These are phyloP conservation scores for Diaporthe vaccinii DNA, from an alignment of 2,329 filamentous ascomycete species.

Conservation along the genomic window DNA sequence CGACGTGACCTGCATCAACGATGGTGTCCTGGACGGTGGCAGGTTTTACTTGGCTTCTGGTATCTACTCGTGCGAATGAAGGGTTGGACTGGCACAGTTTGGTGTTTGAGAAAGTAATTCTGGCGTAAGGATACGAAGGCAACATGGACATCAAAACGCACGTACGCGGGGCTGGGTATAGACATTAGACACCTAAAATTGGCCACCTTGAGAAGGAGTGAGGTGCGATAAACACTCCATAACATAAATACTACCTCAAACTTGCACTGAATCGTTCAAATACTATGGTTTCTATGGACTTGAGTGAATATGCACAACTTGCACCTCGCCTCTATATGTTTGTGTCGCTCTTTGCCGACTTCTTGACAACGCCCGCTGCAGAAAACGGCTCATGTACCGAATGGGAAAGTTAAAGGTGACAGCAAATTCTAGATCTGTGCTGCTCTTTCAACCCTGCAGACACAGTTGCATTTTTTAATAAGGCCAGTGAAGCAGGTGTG, in stretches of 20 bases:
- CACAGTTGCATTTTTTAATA: too few species aligned
- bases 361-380: too few species aligned
- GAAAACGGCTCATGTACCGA: too few species aligned
- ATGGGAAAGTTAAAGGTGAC: too few species aligned
- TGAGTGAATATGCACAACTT: too few species aligned
- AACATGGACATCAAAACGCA: neutral
- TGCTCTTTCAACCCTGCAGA: too few species aligned
- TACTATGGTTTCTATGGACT: too few species aligned
- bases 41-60: conserved; percentile 24
- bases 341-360: too few species aligned
- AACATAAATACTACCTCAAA: neutral
- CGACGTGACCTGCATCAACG: conserved; percentile 24
- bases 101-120: neutral
- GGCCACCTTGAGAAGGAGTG: too few species aligned
- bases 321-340: neutral
- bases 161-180: neutral
- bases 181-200: neutral
- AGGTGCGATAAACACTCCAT: neutral
- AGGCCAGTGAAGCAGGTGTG: too few species aligned
- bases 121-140: neutral
- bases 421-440: too few species aligned
- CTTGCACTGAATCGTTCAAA: neutral
- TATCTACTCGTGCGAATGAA: conserved; percentile 5
- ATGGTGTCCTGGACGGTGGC: conserved; percentile 12
- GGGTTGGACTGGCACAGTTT: neutral